A percentile compares a stretch with the other conserved stretches of the same genome.
phyloP scores from a whole-genome alignment of 2,329 filamentous ascomycete genomes.

The Penicillium sp. region DNA sequence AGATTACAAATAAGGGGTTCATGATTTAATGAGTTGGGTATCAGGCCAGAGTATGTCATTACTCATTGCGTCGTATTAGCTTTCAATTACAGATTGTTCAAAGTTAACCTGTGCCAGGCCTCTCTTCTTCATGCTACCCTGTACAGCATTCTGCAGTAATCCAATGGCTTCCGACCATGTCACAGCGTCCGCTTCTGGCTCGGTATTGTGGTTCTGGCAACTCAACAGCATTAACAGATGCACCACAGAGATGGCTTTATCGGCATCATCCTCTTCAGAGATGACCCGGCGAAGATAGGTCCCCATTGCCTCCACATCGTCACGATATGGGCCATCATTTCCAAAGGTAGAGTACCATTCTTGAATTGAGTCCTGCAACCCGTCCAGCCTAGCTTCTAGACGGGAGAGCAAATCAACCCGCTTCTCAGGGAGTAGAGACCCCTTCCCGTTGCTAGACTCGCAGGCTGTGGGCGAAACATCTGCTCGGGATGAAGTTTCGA shows the following conservation, averaged over 20 bases:
- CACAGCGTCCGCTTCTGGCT: constrained; percentile 10
- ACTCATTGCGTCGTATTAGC: constrained; percentile 8
- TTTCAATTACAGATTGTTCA: constrained; percentile 15
- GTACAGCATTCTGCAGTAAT: constrained; percentile 40
- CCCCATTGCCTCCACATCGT: constrained; percentile 69
- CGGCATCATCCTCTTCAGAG: constrained; percentile 67
- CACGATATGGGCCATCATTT: constrained; percentile 67
- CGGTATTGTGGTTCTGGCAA: constrained; percentile 7
- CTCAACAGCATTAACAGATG: constrained; percentile 54
- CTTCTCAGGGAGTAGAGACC: constrained; percentile 42
- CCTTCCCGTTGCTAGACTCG: constrained; percentile 20
- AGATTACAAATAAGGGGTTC: too few species aligned
- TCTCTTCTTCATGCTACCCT: constrained; percentile 40
- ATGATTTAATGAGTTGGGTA: too few species aligned
- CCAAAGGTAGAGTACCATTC: constrained; percentile 70
- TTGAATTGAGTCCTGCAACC: constrained; percentile 67
- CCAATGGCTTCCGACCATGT: constrained; percentile 37
- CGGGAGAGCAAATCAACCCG: constrained; percentile 58
- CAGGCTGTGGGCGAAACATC: neutral
- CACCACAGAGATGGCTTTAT: constrained; percentile 64
- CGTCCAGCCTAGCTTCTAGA: constrained; percentile 50
- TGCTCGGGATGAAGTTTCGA: too few species aligned
- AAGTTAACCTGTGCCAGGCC: constrained; percentile 45
- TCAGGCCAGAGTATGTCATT: constrained; percentile 11
- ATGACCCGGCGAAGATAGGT: constrained; percentile 69